Percentiles rank a stretch among this genome's conserved stretches.
Evolutionary conservation across 805 yeast species (phyloP).

Genomic region (Candida maesae): DNA sequence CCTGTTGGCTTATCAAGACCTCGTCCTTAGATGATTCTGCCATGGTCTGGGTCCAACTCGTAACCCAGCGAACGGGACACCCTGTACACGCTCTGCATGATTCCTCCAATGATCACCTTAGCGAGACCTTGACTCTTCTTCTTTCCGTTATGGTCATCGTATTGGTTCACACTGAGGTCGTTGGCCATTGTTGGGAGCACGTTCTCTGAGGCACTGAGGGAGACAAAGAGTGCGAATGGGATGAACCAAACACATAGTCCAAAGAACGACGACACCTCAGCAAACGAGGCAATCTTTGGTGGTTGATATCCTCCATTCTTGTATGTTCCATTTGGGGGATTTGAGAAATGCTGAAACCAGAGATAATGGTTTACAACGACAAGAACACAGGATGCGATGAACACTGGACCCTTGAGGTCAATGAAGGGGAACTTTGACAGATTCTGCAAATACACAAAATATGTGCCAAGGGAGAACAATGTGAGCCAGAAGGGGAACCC

Average conservation of each 20-base stretch:
- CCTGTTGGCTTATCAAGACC: no score
- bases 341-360: slow-evolving; percentile 83
- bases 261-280: slow-evolving; percentile 92
- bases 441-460: slow-evolving; percentile 72
- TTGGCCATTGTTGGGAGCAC: slow-evolving; percentile 57
- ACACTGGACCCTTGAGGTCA: slow-evolving; percentile 64
- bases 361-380: slow-evolving; percentile 79
- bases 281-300: slow-evolving; percentile 71
- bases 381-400: slow-evolving; percentile 64
- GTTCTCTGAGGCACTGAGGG: slow-evolving; percentile 88
- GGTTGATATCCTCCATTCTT: slow-evolving; percentile 55
- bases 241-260: slow-evolving; percentile 92
- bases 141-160: slow-evolving; percentile 32
- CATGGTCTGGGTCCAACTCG: slow-evolving; percentile 56
- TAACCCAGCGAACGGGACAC: slow-evolving; percentile 57
- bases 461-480: slow-evolving; percentile 63
- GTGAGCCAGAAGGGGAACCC: slow-evolving; percentile 72
- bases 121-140: slow-evolving; percentile 58
- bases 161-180: slow-evolving; percentile 24
- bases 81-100: slow-evolving; percentile 44
- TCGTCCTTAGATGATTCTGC: slow-evolving; percentile 36
- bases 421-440: slow-evolving; percentile 82
- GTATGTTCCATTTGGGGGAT: slow-evolving; percentile 65
- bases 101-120: slow-evolving; percentile 54
- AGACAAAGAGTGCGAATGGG: slow-evolving; percentile 88